phyloP scores from a whole-genome alignment of 73 alveolate genomes.

The Durusdinium trenchii region DNA sequence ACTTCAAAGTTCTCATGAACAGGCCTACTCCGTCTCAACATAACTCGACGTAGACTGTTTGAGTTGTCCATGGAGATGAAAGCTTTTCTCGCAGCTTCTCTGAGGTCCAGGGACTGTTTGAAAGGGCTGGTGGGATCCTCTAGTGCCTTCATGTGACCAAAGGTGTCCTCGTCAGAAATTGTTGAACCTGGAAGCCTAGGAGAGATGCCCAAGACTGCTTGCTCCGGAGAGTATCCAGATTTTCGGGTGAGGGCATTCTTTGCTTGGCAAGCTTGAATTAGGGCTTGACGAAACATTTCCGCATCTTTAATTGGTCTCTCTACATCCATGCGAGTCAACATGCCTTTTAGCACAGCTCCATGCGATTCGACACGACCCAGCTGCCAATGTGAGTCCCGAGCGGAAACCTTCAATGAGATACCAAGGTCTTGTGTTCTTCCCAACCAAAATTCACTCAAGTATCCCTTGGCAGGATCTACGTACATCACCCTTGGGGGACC shows the following conservation, averaged over 20 bases:
- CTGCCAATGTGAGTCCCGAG: neutral
- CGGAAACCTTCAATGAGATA: neutral
- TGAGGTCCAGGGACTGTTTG: neutral
- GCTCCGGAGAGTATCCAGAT: neutral
- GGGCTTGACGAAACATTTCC: neutral
- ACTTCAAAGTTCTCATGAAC: neutral
- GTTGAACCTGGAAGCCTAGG: neutral
- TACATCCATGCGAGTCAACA: slow-evolving; percentile 8
- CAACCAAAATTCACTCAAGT: neutral
- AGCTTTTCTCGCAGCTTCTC: neutral
- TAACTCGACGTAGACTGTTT: neutral
- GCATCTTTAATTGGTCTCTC: neutral
- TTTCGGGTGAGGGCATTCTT: neutral
- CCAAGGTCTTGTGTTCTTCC: neutral
- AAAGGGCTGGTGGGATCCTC: neutral
- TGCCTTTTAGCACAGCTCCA: neutral
- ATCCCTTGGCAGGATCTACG: slow-evolving; percentile 1
- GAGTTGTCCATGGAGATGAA: neutral
- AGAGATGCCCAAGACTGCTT: neutral
- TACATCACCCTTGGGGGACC: neutral
- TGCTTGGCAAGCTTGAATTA: neutral
- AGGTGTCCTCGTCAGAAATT: neutral
- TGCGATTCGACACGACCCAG: neutral
- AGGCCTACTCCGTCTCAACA: neutral
- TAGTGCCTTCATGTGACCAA: neutral